Base-by-base conservation (phyloP, 768 basidiomycete genomes). In the Antrodiella citrinella region DNA sequence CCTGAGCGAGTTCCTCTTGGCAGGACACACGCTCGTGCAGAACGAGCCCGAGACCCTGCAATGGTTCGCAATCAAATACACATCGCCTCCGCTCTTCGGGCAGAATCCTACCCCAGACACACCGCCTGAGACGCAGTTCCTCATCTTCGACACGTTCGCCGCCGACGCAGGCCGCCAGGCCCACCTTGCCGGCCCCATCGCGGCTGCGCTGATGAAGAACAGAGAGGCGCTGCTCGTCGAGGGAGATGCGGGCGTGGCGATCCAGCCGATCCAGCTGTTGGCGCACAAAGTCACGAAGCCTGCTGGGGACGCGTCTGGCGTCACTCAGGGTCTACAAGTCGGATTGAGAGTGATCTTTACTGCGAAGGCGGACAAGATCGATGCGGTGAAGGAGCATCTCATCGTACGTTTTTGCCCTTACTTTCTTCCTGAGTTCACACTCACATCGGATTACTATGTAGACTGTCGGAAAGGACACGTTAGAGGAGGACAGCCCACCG, bases 91-190 rank as follows among this genome's bases (percentile, higher is more conserved):
- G n/a, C n/a, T n/a, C n/a, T n/a, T n/a, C n/a, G n/a, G n/a, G n/a
- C n/a, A n/a, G n/a, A n/a, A n/a, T n/a, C n/a, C n/a, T n/a, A n/a
- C n/a, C n/a, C n/a, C n/a, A n/a, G n/a, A n/a, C n/a, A n/a, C n/a
- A n/a, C n/a, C n/a, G n/a, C n/a, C 40, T 51, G 54, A 25, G 45
- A 57, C 43, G 51, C 62, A 30, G 48, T 71, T 62, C 56, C 65
- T 64, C 39, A 65, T 70, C 54, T 68, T 73, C 62, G 70, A 72
- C 57, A 69, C 70, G 7, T 71, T 71, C 61, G 62, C 62, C 2
- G 56, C 59, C 9, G 64, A 68, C 46, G 51, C 54, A 19, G 70
- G 66, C 3, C 63, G 70, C 11, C 46, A 54, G 9, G 68, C 66
- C 5, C 72, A 73, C 56, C 56, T 71, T 10, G 41, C 48, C 4